Evolutionary conservation across 345 rosid genomes (phyloP).

Genomic region (Diplotaxis tenuifolia): DNA sequence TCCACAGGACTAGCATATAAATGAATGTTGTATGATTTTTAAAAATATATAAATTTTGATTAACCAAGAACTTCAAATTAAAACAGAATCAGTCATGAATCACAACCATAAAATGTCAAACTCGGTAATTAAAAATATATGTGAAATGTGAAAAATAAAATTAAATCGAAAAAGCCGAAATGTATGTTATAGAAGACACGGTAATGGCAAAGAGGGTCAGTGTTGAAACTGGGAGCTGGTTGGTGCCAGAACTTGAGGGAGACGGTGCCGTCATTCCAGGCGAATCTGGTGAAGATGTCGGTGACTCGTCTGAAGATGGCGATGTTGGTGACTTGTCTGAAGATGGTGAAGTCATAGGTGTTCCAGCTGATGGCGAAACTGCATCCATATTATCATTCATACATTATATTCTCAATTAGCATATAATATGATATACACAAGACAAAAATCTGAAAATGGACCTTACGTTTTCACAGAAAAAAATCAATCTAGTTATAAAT

Average conservation of each 20-base stretch:
- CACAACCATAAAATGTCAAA: not conserved
- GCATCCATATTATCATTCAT: not conserved
- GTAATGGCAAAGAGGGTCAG: slow-evolving; percentile 1
- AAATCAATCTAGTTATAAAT: not conserved
- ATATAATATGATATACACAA: not conserved
- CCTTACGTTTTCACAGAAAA: not conserved
- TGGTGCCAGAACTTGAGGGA: slow-evolving; percentile 6
- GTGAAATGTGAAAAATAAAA: not conserved
- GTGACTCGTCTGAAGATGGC: slow-evolving; percentile 8
- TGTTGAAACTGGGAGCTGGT: slow-evolving; percentile 6
- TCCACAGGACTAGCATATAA: not conserved
- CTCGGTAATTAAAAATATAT: not conserved
- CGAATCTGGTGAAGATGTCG: not conserved
- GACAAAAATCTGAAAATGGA: not conserved
- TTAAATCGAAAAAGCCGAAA: slow-evolving; percentile 13
- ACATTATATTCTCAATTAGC: not conserved
- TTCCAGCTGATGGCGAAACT: slow-evolving; percentile 30
- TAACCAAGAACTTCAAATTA: not conserved
- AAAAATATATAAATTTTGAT: not conserved
- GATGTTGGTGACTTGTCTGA: slow-evolving; percentile 7
- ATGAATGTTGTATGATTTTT: not conserved
- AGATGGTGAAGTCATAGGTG: slow-evolving; percentile 14
- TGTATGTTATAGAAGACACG: slow-evolving; percentile 7
- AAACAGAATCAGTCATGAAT: not conserved
- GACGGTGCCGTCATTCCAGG: slow-evolving; percentile 15